Base-by-base conservation (phyloP, 805 yeast species). In the Candida methanosorbosa region DNA sequence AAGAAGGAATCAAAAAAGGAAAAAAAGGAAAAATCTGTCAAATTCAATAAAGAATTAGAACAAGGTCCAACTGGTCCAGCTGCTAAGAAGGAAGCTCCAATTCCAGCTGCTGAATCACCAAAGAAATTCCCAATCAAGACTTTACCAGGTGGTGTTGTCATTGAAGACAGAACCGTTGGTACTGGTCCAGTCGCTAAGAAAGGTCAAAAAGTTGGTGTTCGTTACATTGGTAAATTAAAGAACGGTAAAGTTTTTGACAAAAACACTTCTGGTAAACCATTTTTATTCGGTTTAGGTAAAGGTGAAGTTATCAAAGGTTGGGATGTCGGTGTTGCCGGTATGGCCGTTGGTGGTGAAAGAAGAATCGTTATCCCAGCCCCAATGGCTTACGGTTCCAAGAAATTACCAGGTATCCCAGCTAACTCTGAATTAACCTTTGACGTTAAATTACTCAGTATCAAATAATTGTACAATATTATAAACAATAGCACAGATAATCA, bases 241-340 rank as follows among this genome's bases (percentile, higher is more conserved):
- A 87, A 88, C 68, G 98, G 97, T 50, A 85, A 85, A 61, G 87
- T 84, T 33, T 92, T 92, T 48, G 99, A 92, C 74, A 88, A 90
- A 64, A 92, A 92, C 78, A 86, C 95, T 49, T 72, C 80, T 46
- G 99, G 99, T 54, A 90, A 86, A 70, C 98, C 99, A 55, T 92
- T 92, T 63, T 64, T 66, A 45, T 92, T 92, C 66, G 76, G 75
- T 43, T 74, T 92, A 50, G 98, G 98, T 54, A 83, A 81, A 61
- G 98, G 97, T 57, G 98, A 92, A 67, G 97, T 94, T 49, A 92
- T 92, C 71, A 85, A 85, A 64, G 98, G 97, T 46, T 92, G 95
- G 85, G 99, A 92, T 59, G 74, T 90, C 54, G 99, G 99, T 72
- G 92, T 92, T 52, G 87, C 90, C 39, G 97, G 97, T 59, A 88